A percentile compares a stretch with the other conserved stretches of the same genome.
Conservation (phyloP, 83 land plant genomes). For the Diphasiastrum complanatum region DNA sequence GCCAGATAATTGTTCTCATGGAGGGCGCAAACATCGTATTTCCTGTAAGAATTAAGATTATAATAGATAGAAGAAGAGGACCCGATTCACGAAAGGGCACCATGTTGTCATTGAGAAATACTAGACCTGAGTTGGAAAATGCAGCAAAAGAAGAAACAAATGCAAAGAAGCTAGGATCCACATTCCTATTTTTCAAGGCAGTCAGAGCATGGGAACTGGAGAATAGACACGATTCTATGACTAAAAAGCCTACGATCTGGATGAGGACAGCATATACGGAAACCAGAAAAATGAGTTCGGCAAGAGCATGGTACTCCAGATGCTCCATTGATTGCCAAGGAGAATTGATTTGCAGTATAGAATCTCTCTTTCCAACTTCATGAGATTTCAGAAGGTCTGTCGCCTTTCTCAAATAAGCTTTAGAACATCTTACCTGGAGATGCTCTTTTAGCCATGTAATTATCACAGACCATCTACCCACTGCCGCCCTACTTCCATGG, state of each 20-base stretch:
- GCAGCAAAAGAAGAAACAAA: conserved; percentile 42
- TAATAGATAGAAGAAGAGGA: conserved; percentile 31
- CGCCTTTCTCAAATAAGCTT: background rate
- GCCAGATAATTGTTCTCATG: conserved; percentile 39
- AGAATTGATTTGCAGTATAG: too few relatives aligned
- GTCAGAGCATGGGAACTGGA: too few relatives aligned
- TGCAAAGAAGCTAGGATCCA: conserved; percentile 32
- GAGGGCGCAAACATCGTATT: conserved; percentile 51
- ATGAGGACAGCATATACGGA: too few relatives aligned
- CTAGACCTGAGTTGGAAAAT: conserved; percentile 55
- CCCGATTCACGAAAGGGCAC: conserved; percentile 36
- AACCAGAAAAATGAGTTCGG: too few relatives aligned
- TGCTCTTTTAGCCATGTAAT: background rate
- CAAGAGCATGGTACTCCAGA: too few relatives aligned
- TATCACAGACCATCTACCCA: background rate
- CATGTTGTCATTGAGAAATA: conserved; percentile 63
- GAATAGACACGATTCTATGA: too few relatives aligned
- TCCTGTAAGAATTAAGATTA: conserved; percentile 39
- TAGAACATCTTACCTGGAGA: background rate
- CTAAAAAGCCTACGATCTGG: too few relatives aligned
- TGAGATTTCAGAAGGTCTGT: too few relatives aligned
- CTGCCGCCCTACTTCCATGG: background rate
- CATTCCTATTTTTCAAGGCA: too few relatives aligned
- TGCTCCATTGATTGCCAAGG: background rate
- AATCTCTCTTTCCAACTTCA: too few relatives aligned